These are phyloP conservation scores for Hypoxylon perforatum DNA, from an alignment of 495 filamentous ascomycete species.

Conservation along the genomic window DNA sequence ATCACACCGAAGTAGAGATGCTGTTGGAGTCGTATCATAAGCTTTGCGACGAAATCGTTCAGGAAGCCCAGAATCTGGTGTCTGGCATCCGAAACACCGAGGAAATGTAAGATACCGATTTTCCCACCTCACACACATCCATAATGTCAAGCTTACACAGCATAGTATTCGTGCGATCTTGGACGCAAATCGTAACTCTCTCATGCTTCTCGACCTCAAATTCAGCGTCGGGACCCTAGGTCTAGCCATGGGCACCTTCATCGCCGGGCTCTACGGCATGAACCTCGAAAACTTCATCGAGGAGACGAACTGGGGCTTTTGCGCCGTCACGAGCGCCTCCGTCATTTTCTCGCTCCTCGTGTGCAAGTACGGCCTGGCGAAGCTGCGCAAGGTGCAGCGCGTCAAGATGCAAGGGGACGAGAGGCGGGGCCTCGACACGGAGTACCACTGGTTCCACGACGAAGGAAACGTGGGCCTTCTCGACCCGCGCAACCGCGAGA, in stretches of 20 bases:
- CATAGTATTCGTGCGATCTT: conserved; percentile 92
- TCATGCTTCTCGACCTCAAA: conserved; percentile 97
- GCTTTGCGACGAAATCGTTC: conserved; percentile 96
- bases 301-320: conserved; percentile 91
- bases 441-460: conserved; percentile 57
- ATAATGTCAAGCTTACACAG: conserved; percentile 7
- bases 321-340: conserved; percentile 74
- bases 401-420: conserved; percentile 79
- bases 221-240: conserved; percentile 95
- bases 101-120: conserved; percentile 78
- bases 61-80: conserved; percentile 90
- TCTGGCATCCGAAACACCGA: conserved; percentile 98
- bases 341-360: conserved; percentile 79
- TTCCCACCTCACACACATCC: neutral
- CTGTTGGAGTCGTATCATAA: conserved; percentile 97
- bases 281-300: conserved; percentile 99
- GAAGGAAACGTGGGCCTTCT: conserved; percentile 54
- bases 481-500: conserved; percentile 59
- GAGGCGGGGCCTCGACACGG: conserved; percentile 36
- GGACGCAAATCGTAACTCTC: conserved; percentile 96
- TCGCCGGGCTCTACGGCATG: conserved; percentile 98
- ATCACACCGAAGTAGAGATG: conserved; percentile 97
- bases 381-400: conserved; percentile 86
- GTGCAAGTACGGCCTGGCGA: conserved; percentile 80
- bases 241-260: conserved; percentile 89